Evolutionary conservation across 2,329 filamentous ascomycete species (phyloP), one percentile per base, ranked within the genome.

Genomic region (Trichoderma asperellum): DNA sequence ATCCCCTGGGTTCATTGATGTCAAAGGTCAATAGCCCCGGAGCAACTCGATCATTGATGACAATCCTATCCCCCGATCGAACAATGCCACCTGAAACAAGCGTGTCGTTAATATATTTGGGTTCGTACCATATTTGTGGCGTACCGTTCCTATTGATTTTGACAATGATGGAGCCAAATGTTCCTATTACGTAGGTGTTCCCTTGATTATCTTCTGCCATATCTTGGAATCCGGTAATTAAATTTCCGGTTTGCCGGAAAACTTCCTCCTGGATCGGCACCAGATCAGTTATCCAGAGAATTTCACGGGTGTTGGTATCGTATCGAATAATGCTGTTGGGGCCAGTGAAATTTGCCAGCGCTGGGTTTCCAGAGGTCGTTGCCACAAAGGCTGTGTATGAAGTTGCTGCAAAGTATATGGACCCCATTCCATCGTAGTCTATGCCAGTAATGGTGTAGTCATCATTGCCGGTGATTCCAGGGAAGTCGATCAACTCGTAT

Each of bases 31-130:
- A 32, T 29, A 60, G 8, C 1, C 57, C 57, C 10, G 57, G 57
- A 60, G 57, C 57, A 29, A 60, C 57, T 29, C 57, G 35, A 43
- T 60, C 57, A 5, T 60, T 60, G 35, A 60, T 60, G 57, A 60
- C 57, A 43, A 60, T 60, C 5, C 5, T 60, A 16, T 60, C 10
- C 16, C 57, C 57, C 5, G 57, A 43, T 27, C 57, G 21, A 29
- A 60, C 21, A n/a, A 60, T 60, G 14, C 57, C 57, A 7, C 57
- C 57, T 10, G 57, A 59, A 29, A 43, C 21, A 43, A 59, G 57
- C 6, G 57, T 43, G 18, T 59, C 57, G 57, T 59, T 59, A 21
- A 59, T 59, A n/a, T n/a, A 43, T 27, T n/a, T 59, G 29, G 35
- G 57, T 27, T 43, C 21, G 11, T 59, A 59, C 57, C 57, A 59